Percentiles rank a stretch among this genome's conserved stretches.
Evolutionary conservation across 192 early-diverging fungal species (phyloP).

Genomic region (Coemansia sp.): DNA sequence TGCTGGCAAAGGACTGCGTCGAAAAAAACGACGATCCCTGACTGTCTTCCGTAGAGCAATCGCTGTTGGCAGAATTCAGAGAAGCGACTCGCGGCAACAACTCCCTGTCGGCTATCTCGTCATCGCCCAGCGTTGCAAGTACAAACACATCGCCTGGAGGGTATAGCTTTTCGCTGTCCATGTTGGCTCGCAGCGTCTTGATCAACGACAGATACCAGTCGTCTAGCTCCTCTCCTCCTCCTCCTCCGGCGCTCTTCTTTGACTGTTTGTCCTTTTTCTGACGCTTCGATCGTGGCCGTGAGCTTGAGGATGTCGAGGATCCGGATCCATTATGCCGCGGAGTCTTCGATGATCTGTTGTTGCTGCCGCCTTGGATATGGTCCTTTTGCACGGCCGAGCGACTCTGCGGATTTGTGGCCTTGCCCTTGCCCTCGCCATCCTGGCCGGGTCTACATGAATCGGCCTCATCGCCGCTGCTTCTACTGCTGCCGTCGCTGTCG

Average conservation of each 20-base stretch:
- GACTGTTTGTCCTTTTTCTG: neutral
- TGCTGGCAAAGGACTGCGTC: slow-evolving; percentile 3
- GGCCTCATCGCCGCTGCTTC: no score
- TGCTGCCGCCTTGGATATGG: neutral
- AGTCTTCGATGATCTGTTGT: neutral
- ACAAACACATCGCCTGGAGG: slow-evolving; percentile 74
- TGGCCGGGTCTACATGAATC: neutral
- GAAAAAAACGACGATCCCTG: neutral
- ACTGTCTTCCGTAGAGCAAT: neutral
- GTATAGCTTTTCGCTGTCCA: slow-evolving; percentile 83
- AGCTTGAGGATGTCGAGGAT: neutral
- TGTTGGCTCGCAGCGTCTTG: slow-evolving; percentile 78
- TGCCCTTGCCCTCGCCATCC: neutral
- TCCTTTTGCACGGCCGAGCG: slow-evolving; percentile 17
- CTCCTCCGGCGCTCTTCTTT: neutral
- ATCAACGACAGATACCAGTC: slow-evolving; percentile 83
- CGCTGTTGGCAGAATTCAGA: neutral
- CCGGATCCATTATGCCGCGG: no score
- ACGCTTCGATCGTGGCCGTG: neutral
- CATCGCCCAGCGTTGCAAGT: slow-evolving; percentile 45
- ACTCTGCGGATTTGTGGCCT: slow-evolving; percentile 10
- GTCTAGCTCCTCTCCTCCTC: slow-evolving; percentile 31
- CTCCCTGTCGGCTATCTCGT: slow-evolving; percentile 37
- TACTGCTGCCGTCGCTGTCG: neutral
- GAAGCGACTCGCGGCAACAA: slow-evolving; percentile 15